Conservation (phyloP, 2,329 filamentous ascomycete species). For the Fusarium bactridioides region DNA sequence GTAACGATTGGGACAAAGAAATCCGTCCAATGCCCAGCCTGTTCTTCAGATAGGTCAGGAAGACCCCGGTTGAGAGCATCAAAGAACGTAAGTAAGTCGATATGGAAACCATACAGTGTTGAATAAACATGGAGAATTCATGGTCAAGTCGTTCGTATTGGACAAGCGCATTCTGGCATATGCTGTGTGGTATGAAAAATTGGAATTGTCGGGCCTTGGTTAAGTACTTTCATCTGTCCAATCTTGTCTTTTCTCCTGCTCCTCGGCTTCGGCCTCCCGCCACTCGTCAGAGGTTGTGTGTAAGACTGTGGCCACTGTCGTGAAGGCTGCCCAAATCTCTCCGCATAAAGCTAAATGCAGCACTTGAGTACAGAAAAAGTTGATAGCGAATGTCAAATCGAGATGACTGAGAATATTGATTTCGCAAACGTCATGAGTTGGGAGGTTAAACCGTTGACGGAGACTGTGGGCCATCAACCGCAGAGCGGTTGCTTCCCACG, state of each 20-base stretch:
- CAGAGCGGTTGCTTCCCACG: conserved; percentile 57
- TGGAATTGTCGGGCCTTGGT: background rate
- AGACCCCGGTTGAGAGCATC: background rate
- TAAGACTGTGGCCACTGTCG: conserved; percentile 16
- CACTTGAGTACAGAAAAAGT: conserved; percentile 57
- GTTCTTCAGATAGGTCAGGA: too few species aligned
- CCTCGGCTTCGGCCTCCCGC: conserved; percentile 25
- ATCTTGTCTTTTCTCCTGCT: conserved; percentile 10
- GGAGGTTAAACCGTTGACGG: conserved; percentile 49
- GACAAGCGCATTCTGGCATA: background rate
- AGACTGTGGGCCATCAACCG: conserved; percentile 56
- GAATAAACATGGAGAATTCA: background rate
- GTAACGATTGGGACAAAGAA: background rate
- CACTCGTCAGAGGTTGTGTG: conserved; percentile 28
- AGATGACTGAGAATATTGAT: conserved; percentile 48
- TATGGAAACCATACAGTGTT: background rate
- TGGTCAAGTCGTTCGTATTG: background rate
- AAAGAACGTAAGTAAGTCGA: background rate
- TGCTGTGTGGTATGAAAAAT: background rate
- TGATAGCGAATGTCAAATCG: conserved; percentile 51
- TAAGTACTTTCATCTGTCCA: conserved; percentile 10
- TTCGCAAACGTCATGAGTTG: conserved; percentile 50
- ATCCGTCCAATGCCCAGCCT: background rate
- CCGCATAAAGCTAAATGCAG: conserved; percentile 43
- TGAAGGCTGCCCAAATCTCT: conserved; percentile 27